Evolutionary conservation across 805 yeast species (phyloP).

Genomic region (Zygotorulaspora florentina): DNA sequence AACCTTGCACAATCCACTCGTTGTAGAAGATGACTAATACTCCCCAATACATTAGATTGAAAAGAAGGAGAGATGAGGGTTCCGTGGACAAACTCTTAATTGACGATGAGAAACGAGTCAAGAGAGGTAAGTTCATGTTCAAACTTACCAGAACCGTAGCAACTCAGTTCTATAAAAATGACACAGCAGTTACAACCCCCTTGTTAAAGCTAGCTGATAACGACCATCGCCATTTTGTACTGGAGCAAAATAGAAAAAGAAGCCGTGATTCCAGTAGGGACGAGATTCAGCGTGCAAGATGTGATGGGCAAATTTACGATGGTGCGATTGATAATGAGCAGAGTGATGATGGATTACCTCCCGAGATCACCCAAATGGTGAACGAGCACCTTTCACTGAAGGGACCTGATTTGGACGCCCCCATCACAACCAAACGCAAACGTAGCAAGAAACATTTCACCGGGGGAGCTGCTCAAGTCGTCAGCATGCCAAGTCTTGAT

Average conservation of each 20-base stretch:
- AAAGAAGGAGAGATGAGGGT: slow-evolving; percentile 81
- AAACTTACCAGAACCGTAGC: slow-evolving; percentile 47
- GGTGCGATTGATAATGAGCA: slow-evolving; percentile 9
- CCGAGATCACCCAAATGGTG: slow-evolving; percentile 73
- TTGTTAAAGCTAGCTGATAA: slow-evolving; percentile 25
- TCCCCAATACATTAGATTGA: slow-evolving; percentile 75
- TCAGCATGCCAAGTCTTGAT: slow-evolving; percentile 43
- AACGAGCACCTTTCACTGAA: slow-evolving; percentile 48
- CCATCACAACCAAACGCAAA: slow-evolving; percentile 20
- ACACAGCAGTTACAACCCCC: slow-evolving; percentile 28
- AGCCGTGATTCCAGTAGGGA: slow-evolving; percentile 20
- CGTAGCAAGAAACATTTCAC: slow-evolving; percentile 24
- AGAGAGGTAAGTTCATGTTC: slow-evolving; percentile 38
- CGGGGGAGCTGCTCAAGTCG: slow-evolving; percentile 14
- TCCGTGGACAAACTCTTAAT: slow-evolving; percentile 72
- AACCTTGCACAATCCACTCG: too few species aligned
- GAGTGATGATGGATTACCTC: slow-evolving; percentile 40
- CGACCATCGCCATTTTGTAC: slow-evolving; percentile 27
- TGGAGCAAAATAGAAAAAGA: slow-evolving; percentile 31
- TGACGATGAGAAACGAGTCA: slow-evolving; percentile 34
- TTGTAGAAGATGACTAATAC: slow-evolving; percentile 11
- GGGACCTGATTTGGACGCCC: slow-evolving; percentile 8
- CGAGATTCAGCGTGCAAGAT: not conserved
- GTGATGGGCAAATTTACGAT: slow-evolving; percentile 6
- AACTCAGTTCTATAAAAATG: slow-evolving; percentile 24